Base-by-base conservation (phyloP, 345 rosid species). In the Psidium guajava region DNA sequence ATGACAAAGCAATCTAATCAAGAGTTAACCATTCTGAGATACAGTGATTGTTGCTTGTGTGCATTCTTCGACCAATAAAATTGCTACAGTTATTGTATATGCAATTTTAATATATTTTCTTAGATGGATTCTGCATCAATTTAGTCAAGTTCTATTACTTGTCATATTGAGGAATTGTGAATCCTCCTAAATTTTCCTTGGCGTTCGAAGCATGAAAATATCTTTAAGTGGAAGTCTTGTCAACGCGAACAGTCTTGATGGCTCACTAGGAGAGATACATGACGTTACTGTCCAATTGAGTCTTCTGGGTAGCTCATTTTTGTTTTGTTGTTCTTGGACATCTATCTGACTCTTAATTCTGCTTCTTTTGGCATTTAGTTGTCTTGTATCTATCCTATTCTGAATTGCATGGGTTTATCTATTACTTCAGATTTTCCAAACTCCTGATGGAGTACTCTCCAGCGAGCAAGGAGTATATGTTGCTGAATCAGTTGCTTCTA, bases 371-470 rank as follows among this genome's bases (percentile, higher is more conserved):
- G 32, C 47, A 22, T 55, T 61, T 58, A 55, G 52, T 49, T 84
- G 22, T 11, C 80, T 69, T 69, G 24, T 44, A 9, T 69, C 36
- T 28, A 18, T 69, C 57, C 10, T 82, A 54, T 81, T 49, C 32
- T 52, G 40, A 27, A 27, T 82, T 82, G 83, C 59, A 9, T 28
- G 54, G 55, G 74, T 56, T 59, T 42, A 87, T 50, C 73, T 86
- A 56, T 75, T 89, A 64, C 86, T 84, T 83, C 90, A 97, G 98
- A 92, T 97, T 88, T 97, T 95, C 84, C 91, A 80, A 80, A 96
- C 98, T 58, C 98, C 99, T 84, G 99, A 94, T 87, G 98, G 98
- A 86, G 92, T 92, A 89, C 98, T 97, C 85, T 94, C 95, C 59
- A 94, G 89, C 86, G 98, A 97, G 89, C 94, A 86, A 92, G 98